Percentiles rank a stretch among this genome's conserved stretches.
Conservation (phyloP, 805 yeast genomes). For the Wickerhamomyces hampshirensis region DNA sequence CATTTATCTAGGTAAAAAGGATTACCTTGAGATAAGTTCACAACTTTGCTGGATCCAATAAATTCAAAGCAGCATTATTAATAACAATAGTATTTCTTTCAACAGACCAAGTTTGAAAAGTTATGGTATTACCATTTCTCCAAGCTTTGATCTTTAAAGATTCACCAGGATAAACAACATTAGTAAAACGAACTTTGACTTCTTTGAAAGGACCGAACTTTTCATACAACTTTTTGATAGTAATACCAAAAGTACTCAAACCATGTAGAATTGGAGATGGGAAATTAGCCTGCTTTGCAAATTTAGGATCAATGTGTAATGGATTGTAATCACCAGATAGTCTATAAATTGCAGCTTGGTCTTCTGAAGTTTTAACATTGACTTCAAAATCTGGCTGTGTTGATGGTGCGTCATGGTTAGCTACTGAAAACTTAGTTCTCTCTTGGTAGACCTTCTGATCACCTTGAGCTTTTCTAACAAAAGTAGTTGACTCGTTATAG, state of each 20-base stretch:
- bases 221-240: constrained; percentile 71
- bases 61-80: constrained; percentile 80
- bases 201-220: constrained; percentile 78
- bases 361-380: constrained; percentile 52
- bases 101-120: constrained; percentile 77
- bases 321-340: constrained; percentile 94
- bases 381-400: constrained; percentile 62
- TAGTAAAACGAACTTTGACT: constrained; percentile 85
- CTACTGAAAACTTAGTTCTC: constrained; percentile 57
- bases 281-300: constrained; percentile 86
- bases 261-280: constrained; percentile 90
- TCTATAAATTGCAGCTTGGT: constrained; percentile 88
- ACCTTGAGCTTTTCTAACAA: constrained; percentile 70
- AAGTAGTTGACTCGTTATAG: constrained; percentile 78
- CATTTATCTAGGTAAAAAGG: too few species aligned
- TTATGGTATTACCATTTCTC: constrained; percentile 61
- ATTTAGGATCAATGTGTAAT: constrained; percentile 86
- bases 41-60: constrained; percentile 25
- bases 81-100: constrained; percentile 78
- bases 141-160: constrained; percentile 76
- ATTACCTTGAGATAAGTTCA: too few species aligned
- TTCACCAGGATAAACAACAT: constrained; percentile 94
- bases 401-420: constrained; percentile 57
- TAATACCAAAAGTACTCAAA: constrained; percentile 78
- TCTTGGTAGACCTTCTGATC: constrained; percentile 40